These are phyloP conservation scores for Schrenkiella parvula DNA, from an alignment of 345 rosid species.

Conservation along the genomic window DNA sequence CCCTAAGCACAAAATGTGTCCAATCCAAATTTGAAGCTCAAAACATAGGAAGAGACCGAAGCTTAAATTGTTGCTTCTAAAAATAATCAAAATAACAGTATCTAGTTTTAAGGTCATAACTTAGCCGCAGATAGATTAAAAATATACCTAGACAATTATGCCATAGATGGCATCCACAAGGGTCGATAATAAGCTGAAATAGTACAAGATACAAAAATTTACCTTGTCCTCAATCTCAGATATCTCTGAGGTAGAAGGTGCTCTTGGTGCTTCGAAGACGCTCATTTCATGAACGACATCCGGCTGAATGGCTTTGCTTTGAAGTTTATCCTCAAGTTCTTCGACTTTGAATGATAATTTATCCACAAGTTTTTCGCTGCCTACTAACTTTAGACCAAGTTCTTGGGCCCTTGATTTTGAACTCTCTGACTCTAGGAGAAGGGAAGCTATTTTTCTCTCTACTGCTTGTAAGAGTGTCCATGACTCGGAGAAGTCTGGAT, in stretches of 20 bases:
- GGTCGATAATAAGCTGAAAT: not conserved
- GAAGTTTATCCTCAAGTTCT: conserved; percentile 57
- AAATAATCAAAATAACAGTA: not conserved
- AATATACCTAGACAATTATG: not conserved
- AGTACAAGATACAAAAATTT: not conserved
- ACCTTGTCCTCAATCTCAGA: conserved; percentile 87
- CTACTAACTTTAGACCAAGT: conserved; percentile 53
- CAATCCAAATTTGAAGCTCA: not conserved
- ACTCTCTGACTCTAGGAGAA: conserved; percentile 56
- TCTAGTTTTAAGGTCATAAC: not conserved
- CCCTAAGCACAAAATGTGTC: conserved; percentile 41
- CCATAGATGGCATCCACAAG: not conserved
- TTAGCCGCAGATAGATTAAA: not conserved
- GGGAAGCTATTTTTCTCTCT: conserved; percentile 49
- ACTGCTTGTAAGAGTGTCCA: conserved; percentile 44
- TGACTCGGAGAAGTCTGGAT: conserved; percentile 36
- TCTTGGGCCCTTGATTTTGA: conserved; percentile 59
- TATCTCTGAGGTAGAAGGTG: conserved; percentile 69
- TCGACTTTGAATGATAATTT: conserved; percentile 57
- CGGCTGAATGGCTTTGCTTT: conserved; percentile 42
- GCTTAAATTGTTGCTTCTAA: not conserved
- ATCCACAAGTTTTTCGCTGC: conserved; percentile 60
- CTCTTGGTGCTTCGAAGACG: conserved; percentile 58
- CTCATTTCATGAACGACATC: conserved; percentile 69
- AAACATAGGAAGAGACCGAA: not conserved